Base-by-base conservation (phyloP, 2,329 filamentous ascomycete genomes). In the Claviceps citrina region DNA sequence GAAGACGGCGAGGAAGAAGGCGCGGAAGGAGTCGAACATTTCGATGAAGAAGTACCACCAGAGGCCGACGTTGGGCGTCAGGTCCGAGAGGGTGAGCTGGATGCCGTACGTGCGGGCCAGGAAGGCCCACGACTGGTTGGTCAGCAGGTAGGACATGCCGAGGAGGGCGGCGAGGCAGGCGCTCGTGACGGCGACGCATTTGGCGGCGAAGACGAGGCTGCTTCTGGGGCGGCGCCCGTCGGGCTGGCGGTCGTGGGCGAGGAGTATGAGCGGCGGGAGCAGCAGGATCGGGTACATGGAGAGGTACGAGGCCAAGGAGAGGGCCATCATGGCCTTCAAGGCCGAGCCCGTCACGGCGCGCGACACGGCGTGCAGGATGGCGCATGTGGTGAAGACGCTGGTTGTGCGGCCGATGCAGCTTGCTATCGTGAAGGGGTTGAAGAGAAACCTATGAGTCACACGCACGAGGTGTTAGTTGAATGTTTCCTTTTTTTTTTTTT, bases 31-130 rank as follows among this genome's bases (percentile, higher is more conserved):
- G 62, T 98, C 91, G 58, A 98, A 98, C 78, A 98, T 98, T 57
- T 98, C 89, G 49, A 93, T 93, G 57, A 98, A 96, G 64, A 98
- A 98, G 62, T 98, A 98, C 91, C 91, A 98, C 91, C 91, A 98
- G 1, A 98, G 69, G 1, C 91, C 91, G 24, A 93, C 82, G 49
- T 96, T 98, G 10, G 91, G 91, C 0, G 89, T 93, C 31, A 98
- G 70, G 55, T 98, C 91, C 7, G 86, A 84, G 3, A 98, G 73
- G 1, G 91, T 77, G 28, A 98, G 71, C 51, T 94, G 87, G 35
- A 93, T 84, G 49, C 89, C 86, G 60, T 98, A 98, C 1, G 91
- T 95, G 16, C 86, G 85, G 7, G 71, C 62, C 16, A 96, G 61
- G 54, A 96, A 98, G 46, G 87, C 78, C 83, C 84, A 93, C 2